Evolutionary conservation across 345 rosid species (phyloP).

Genomic region (Salix udensis): DNA sequence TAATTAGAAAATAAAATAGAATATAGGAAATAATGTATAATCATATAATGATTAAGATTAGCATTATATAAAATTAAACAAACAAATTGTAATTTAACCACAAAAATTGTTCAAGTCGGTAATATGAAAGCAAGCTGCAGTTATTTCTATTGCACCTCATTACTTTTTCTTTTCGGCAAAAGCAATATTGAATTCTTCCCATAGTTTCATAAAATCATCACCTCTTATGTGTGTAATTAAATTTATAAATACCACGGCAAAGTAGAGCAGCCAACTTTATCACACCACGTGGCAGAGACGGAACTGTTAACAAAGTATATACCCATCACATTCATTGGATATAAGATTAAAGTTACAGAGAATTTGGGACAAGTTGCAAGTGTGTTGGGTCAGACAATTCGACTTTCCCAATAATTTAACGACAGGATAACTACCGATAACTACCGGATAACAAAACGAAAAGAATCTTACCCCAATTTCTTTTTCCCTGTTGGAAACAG

Average conservation of each 20-base stretch:
- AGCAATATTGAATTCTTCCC: not conserved
- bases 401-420: not conserved
- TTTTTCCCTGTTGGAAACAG: not conserved
- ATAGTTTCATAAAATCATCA: not conserved
- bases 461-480: not conserved
- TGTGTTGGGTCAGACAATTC: not conserved
- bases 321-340: not conserved
- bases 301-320: not conserved
- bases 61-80: too few species aligned
- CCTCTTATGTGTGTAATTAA: not conserved
- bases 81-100: too few species aligned
- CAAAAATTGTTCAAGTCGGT: too few species aligned
- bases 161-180: not conserved
- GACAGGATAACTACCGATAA: slow-evolving; percentile 2
- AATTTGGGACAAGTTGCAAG: not conserved
- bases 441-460: not conserved
- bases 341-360: not conserved
- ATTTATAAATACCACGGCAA: not conserved
- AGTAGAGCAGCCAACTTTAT: not conserved
- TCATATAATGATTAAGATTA: too few species aligned
- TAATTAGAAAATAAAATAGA: too few species aligned
- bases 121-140: too few species aligned
- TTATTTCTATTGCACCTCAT: too few species aligned
- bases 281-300: not conserved
- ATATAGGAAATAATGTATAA: too few species aligned